Evolutionary conservation across 164 flowering plant species (phyloP), one percentile per base, ranked within the genome.

Genomic region (Echeveria elegans): DNA sequence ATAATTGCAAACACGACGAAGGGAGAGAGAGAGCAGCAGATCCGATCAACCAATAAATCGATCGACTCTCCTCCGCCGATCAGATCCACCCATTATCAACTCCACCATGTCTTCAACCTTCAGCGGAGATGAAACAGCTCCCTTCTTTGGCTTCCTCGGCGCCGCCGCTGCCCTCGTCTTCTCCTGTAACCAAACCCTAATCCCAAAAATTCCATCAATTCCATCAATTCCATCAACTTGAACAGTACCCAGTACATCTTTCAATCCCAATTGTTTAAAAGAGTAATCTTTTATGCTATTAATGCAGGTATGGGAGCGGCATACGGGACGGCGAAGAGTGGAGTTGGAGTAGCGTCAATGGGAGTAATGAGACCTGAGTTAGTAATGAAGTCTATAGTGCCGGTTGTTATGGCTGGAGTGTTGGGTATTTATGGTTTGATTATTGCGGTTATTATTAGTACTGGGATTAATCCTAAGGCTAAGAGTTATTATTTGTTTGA

Each of bases 51-150:
- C 61, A 56, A 8, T 24, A 1, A 47, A 15, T 47, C 29, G 11
- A 28, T 56, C 23, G 58, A 52, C 58, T 56, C 61, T 56, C 61
- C 3, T 56, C 61, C 64, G 1, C 65, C 60, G 66, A 30, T 63
- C 66, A 70, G 69, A 66, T 75, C 75, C 61, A 41, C 18, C 5
- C 26, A 40, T 66, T 11, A 66, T 43, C 47, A 3, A 14, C 3
- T 18, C 29, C 36, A 37, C 26, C 47, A 82, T 82, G 85, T 65
- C 84, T 68, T 77, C 90, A 26, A 43, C 82, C 7, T 88, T 88
- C 86, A 82, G 85, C 74, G 90, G 90, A 66, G 94, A 88, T 80
- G 94, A 88, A 78, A 88, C 94, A 19, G 94, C 94, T 23, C 94
- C 94, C 9, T 88, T 88, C 78, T 88, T 86, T 69, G 94, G 93